phyloP scores from a whole-genome alignment of 2,329 filamentous ascomycete genomes.

The Microsporum ferrugineum region DNA sequence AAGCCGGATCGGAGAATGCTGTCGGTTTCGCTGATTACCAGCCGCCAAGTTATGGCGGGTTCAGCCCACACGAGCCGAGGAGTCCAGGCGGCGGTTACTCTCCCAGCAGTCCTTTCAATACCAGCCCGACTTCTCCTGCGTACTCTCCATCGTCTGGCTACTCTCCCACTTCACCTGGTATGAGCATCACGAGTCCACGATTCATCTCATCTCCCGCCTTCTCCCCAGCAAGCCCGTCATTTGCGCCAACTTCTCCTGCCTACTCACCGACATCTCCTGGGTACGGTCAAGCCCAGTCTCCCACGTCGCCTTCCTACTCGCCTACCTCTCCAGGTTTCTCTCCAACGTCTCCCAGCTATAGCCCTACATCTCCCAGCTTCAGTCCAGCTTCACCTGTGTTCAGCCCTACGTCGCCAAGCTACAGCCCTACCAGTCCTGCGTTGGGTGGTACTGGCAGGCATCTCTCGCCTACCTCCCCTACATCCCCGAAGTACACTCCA shows the following conservation, averaged over 20 bases:
- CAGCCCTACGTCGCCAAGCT: constrained; percentile 48
- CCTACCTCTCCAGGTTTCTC: constrained; percentile 46
- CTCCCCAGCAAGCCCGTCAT: constrained; percentile 44
- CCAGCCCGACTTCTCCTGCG: constrained; percentile 57
- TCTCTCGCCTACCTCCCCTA: constrained; percentile 37
- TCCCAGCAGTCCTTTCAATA: constrained; percentile 65
- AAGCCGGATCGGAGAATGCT: constrained; percentile 52
- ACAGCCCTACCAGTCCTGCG: constrained; percentile 45
- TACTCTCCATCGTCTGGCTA: constrained; percentile 53
- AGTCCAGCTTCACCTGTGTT: constrained; percentile 41
- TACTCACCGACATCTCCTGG: constrained; percentile 37
- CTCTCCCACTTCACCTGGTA: constrained; percentile 64
- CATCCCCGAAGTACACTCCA: constrained; percentile 45
- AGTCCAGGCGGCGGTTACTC: constrained; percentile 53
- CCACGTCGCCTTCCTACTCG: constrained; percentile 44
- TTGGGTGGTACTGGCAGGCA: constrained; percentile 30
- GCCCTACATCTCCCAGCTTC: constrained; percentile 48
- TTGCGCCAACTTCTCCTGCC: constrained; percentile 53
- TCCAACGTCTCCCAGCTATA: constrained; percentile 51
- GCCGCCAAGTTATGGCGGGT: constrained; percentile 52
- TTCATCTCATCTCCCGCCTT: constrained; percentile 45
- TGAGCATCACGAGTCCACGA: constrained; percentile 45
- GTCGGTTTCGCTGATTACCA: constrained; percentile 55
- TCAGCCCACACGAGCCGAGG: constrained; percentile 57
- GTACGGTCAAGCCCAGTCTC: constrained; percentile 56